Evolutionary conservation across 192 early-diverging fungal species (phyloP), one percentile per base, ranked within the genome.

Genomic region (Backusella sp.): DNA sequence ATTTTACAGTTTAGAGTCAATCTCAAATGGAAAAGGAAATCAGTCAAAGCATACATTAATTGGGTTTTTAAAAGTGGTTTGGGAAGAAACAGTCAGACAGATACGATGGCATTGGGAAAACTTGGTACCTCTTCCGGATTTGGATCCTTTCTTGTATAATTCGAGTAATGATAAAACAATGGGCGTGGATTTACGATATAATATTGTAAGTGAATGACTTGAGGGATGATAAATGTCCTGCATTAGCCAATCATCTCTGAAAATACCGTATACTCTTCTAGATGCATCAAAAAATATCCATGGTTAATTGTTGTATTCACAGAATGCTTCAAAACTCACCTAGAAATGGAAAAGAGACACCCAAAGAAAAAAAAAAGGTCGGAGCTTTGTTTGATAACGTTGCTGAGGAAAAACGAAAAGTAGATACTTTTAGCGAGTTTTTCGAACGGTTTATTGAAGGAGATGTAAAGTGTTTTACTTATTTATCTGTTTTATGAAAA

Each of bases 281-380:
- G 75, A 76, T 90, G 0, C 85, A 93, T 77, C 92, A 94, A 86
- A 95, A 94, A 65, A 80, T 95, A 15, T 86, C 90, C 41, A 94
- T 95, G 93, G 82, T 95, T 66, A 95, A 95, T 79, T 93, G 91
- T 75, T 95, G 94, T 78, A 84, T 91, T 44, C 77, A 84, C 26
- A 86, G 90, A 15, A 79, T 74, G 19, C 72, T 67, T 23, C 62
- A 74, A 62, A 62, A 62, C 26, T 62, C 56, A 26, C 56, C 56
- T 28, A 12, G 56, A 62, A 62, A 62, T 62, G 56, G 56, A 62
- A 62, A 26, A 12, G 56, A 62, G 26, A 28, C 56, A 62, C 56
- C 23, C 0, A 62, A 28, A 28, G 26, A 28, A 28, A 28, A 28
- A 28, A 62, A 62, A 4, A 62, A 62, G 26, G 56, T 62, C 1